Conservation (phyloP, 2,329 filamentous ascomycete species). For the Botrytis galanthina region DNA sequence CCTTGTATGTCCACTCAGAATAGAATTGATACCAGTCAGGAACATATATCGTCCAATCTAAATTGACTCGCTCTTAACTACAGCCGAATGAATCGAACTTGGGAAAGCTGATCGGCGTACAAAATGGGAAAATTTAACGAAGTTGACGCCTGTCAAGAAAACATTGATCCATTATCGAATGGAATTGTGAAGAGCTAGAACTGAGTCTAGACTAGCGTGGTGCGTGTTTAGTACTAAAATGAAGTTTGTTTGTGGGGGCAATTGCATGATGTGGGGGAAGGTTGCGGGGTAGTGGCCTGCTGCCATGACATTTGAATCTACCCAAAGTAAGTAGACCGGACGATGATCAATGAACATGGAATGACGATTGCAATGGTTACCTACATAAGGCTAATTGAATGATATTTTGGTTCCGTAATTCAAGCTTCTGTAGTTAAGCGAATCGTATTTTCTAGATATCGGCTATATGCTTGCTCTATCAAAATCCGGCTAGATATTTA, state of each 20-base stretch:
- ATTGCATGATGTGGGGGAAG: not conserved
- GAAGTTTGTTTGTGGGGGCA: not conserved
- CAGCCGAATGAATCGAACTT: not conserved
- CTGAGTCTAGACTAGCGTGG: not conserved
- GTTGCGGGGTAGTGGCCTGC: not conserved
- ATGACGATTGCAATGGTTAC: not conserved
- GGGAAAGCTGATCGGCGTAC: not conserved
- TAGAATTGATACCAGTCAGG: not conserved
- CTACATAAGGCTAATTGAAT: not conserved
- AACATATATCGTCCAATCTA: fast-evolving
- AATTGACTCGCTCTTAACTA: not conserved
- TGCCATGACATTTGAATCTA: not conserved
- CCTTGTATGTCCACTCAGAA: not conserved
- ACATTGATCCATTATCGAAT: fast-evolving
- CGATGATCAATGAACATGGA: not conserved
- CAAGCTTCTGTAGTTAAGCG: not conserved
- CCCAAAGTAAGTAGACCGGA: not conserved
- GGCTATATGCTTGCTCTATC: not conserved
- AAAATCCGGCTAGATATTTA: not conserved
- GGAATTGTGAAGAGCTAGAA: not conserved
- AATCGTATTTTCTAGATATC: not conserved
- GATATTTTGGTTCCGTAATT: not conserved
- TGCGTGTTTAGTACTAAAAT: not conserved
- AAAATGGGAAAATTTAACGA: not conserved
- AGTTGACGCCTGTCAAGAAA: not conserved